phyloP scores from a whole-genome alignment of 1,139 yeast species.

The Debaryomycetaceae sp. region DNA sequence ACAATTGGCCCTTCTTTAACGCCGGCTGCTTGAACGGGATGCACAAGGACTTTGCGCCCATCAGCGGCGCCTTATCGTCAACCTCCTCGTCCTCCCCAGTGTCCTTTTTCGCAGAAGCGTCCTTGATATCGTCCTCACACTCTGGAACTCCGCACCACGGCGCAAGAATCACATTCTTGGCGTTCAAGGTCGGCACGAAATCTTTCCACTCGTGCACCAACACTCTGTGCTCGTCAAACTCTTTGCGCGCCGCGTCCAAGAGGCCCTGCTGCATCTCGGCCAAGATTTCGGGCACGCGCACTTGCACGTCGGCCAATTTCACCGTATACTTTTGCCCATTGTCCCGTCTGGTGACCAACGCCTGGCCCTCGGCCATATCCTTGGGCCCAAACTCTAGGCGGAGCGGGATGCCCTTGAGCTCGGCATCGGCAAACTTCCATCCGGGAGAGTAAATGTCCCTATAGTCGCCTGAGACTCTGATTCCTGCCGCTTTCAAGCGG shows the following conservation, averaged over 20 bases:
- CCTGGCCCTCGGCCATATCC: constrained; percentile 73
- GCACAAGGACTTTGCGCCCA: constrained; percentile 99
- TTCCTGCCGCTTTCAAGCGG: constrained; percentile 42
- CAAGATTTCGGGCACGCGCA: constrained; percentile 62
- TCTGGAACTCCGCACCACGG: constrained; percentile 97
- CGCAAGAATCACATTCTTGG: constrained; percentile 78
- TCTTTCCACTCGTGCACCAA: constrained; percentile 79
- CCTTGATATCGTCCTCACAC: constrained; percentile 97
- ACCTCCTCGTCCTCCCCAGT: constrained; percentile 77
- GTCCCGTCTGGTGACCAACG: constrained; percentile 88
- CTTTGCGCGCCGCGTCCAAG: constrained; percentile 67
- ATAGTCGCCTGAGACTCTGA: constrained; percentile 78
- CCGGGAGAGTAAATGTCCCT: constrained; percentile 96
- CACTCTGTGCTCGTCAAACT: constrained; percentile 75
- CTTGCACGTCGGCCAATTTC: constrained; percentile 52
- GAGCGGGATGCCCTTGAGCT: constrained; percentile 89
- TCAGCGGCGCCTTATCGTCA: constrained; percentile 94
- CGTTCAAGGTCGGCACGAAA: constrained; percentile 86
- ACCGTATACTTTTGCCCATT: constrained; percentile 66
- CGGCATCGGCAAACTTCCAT: constrained; percentile 98
- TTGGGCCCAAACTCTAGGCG: constrained; percentile 95
- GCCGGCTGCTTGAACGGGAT: constrained; percentile 90
- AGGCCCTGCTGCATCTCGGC: constrained; percentile 72
- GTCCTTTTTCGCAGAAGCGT: constrained; percentile 73
- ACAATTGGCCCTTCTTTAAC: constrained; percentile 66